Percentiles rank a stretch among this genome's conserved stretches.
phyloP scores from a whole-genome alignment of 352 stramenopile species.

The Phytophthora cajani region DNA sequence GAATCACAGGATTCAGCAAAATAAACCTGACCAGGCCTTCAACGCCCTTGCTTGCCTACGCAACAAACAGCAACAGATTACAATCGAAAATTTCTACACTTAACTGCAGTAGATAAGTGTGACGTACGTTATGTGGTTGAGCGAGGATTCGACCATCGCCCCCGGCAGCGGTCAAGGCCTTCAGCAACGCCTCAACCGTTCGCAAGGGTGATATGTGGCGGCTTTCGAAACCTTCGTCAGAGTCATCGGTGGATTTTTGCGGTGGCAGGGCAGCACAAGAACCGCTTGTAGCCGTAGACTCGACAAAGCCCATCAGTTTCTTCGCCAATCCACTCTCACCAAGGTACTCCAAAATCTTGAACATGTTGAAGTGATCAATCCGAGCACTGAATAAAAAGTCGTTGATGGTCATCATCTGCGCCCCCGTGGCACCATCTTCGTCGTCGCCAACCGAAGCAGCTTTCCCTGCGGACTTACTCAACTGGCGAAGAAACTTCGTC shows the following conservation, averaged over 20 bases:
- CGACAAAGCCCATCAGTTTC: constrained; percentile 85
- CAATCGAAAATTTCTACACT: neutral
- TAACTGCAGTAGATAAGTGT: neutral
- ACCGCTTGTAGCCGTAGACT: constrained; percentile 38
- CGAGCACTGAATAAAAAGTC: constrained; percentile 85
- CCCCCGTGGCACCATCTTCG: constrained; percentile 31
- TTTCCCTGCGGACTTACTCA: constrained; percentile 41
- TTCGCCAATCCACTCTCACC: constrained; percentile 80
- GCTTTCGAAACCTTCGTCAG: constrained; percentile 66
- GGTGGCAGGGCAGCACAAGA: neutral
- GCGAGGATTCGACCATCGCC: constrained; percentile 78
- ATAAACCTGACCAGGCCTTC: constrained; percentile 93
- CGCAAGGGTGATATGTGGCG: constrained; percentile 85
- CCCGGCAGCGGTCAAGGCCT: constrained; percentile 73
- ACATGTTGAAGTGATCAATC: constrained; percentile 91
- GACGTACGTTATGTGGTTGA: constrained; percentile 65
- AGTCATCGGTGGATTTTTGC: constrained; percentile 14
- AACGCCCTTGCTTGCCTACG: constrained; percentile 51
- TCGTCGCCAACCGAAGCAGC: constrained; percentile 11
- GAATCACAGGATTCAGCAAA: constrained; percentile 93
- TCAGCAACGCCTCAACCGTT: constrained; percentile 77
- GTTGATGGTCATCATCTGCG: constrained; percentile 84
- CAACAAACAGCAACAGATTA: constrained; percentile 22
- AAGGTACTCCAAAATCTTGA: constrained; percentile 89
- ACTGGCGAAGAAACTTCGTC: constrained; percentile 77